Conservation (phyloP, 192 early-diverging fungal genomes). For the Polychytrium aggregatum region DNA sequence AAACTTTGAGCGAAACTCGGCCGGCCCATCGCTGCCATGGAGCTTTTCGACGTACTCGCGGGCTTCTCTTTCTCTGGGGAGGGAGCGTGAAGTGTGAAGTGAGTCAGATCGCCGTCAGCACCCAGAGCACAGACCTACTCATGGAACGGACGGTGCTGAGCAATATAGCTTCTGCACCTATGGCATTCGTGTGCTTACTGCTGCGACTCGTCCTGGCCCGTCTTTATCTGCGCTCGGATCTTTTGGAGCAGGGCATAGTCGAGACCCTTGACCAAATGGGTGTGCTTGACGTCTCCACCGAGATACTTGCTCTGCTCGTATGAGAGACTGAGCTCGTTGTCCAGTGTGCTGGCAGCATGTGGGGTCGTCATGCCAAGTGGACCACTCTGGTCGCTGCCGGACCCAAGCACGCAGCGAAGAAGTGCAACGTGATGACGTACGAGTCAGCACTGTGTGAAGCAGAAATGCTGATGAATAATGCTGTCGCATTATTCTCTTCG, state of each 20-base stretch:
- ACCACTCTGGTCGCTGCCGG: slow-evolving; percentile 1
- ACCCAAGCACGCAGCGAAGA: not conserved
- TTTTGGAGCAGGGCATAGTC: slow-evolving; percentile 75
- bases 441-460: no score
- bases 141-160: not conserved
- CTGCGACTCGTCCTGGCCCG: slow-evolving; percentile 3
- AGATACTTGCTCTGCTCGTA: slow-evolving; percentile 75
- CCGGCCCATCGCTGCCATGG: slow-evolving; percentile 26
- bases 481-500: no score
- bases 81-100: no score
- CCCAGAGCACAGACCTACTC: not conserved
- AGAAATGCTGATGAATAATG: no score
- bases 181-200: not conserved
- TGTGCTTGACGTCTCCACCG: slow-evolving; percentile 75
- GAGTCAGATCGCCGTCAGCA: slow-evolving; percentile 1
- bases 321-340: slow-evolving; percentile 6
- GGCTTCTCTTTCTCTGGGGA: slow-evolving; percentile 22
- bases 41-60: slow-evolving; percentile 29
- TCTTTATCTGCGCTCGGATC: slow-evolving; percentile 35
- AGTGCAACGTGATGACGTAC: slow-evolving; percentile 35
- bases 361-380: not conserved
- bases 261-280: slow-evolving; percentile 87
- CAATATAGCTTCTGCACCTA: not conserved
- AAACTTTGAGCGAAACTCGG: slow-evolving; percentile 23
- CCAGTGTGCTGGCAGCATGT: not conserved